A percentile compares a stretch with the other conserved stretches of the same genome.
Evolutionary conservation across 306 rosid species (phyloP).

Genomic region (Quercus rubra): DNA sequence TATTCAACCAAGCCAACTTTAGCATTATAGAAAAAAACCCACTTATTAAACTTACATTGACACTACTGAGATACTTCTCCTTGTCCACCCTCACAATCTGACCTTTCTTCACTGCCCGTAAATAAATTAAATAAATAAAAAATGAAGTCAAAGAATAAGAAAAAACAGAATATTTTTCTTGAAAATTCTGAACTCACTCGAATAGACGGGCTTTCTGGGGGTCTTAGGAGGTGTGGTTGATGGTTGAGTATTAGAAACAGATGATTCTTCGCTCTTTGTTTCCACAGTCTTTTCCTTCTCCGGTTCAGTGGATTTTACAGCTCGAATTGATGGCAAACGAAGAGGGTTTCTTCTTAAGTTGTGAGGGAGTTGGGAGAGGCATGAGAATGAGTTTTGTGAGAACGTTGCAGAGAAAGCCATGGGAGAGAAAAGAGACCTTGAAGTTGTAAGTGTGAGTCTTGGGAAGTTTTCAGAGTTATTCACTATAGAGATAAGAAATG

Average conservation of each 20-base stretch:
- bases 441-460: constrained; percentile 1
- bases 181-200: constrained; percentile 45
- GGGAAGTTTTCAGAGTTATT: not conserved
- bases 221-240: constrained; percentile 41
- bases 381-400: constrained; percentile 39
- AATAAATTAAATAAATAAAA: not conserved
- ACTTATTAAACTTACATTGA: constrained; percentile 53
- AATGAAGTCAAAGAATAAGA: not conserved
- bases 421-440: constrained; percentile 23
- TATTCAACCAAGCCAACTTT: no score
- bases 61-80: constrained; percentile 83
- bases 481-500: constrained; percentile 30
- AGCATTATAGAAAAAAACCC: not conserved
- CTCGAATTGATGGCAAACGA: constrained; percentile 40
- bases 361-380: constrained; percentile 35
- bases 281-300: constrained; percentile 34
- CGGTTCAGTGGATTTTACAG: constrained; percentile 54
- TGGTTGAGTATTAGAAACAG: constrained; percentile 48
- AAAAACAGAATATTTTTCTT: not conserved
- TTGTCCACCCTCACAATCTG: constrained; percentile 97
- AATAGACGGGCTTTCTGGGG: constrained; percentile 81
- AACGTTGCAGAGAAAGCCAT: constrained; percentile 60
- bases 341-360: constrained; percentile 41
- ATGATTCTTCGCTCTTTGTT: constrained; percentile 41
- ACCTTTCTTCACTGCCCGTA: constrained; percentile 90